These are phyloP conservation scores for Aspergillus carlsbadensis DNA, from an alignment of 495 filamentous ascomycete species.

Conservation along the genomic window DNA sequence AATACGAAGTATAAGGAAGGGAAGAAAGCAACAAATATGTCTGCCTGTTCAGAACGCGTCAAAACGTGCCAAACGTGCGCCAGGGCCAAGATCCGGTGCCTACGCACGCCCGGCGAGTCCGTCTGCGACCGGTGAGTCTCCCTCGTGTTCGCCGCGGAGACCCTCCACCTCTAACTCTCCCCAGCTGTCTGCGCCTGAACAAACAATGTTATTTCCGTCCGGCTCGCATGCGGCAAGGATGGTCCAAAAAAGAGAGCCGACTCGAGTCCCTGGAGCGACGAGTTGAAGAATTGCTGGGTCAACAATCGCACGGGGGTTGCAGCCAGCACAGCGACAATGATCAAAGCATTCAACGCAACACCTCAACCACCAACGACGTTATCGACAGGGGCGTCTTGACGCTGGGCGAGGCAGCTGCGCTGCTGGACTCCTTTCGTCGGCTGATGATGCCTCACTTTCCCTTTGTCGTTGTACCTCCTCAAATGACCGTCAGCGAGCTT, in stretches of 20 bases:
- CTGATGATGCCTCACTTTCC: conserved; percentile 30
- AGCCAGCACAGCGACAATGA: not conserved
- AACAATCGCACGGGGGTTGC: not conserved
- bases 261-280: conserved; percentile 18
- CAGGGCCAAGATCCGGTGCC: conserved; percentile 22
- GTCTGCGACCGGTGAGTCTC: conserved; percentile 17
- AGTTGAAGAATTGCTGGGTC: conserved; percentile 17
- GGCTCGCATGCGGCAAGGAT: not conserved
- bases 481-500: conserved; percentile 22
- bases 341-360: not conserved
- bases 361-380: conserved; percentile 17
- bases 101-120: conserved; percentile 1
- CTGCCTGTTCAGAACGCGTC: conserved; percentile 1
- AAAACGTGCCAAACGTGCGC: conserved; percentile 27
- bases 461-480: conserved; percentile 29
- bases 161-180: not conserved
- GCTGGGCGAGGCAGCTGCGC: conserved; percentile 25
- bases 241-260: conserved; percentile 2
- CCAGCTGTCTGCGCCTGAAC: conserved; percentile 16
- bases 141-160: not conserved
- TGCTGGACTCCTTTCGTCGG: conserved; percentile 14
- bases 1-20: not conserved
- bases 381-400: conserved; percentile 20
- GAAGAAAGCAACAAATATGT: not conserved
- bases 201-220: conserved; percentile 19